A percentile compares a stretch with the other conserved stretches of the same genome.
These are phyloP conservation scores for Penicillium mononematosum DNA, from an alignment of 495 filamentous ascomycete species.

Conservation along the genomic window DNA sequence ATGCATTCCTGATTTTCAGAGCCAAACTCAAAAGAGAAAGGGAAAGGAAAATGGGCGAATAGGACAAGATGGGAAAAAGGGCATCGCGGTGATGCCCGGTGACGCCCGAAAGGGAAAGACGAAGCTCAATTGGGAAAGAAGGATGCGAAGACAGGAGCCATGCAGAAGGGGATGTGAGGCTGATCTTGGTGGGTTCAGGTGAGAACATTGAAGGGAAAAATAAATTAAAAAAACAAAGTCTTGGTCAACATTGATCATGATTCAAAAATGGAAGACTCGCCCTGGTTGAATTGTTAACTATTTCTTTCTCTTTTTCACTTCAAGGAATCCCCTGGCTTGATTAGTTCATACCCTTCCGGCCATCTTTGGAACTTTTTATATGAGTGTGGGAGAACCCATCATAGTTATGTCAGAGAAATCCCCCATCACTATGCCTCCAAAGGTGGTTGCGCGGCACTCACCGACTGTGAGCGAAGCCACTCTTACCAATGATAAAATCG, in stretches of 20 bases:
- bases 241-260: constrained; percentile 6
- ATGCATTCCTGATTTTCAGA: neutral
- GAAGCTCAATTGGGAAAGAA: neutral
- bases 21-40: constrained; percentile 4
- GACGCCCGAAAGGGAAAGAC: constrained; percentile 5
- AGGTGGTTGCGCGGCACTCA: constrained; percentile 18
- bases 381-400: neutral
- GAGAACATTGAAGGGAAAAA: neutral
- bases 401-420: constrained; percentile 32
- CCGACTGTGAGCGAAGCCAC: constrained; percentile 24
- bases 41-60: neutral
- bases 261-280: constrained; percentile 9
- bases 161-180: constrained; percentile 1
- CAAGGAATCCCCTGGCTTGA: constrained; percentile 4
- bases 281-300: constrained; percentile 14
- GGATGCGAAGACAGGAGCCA: neutral
- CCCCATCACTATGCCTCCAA: constrained; percentile 26
- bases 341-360: constrained; percentile 11
- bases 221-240: neutral
- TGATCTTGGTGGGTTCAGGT: neutral
- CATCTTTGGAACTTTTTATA: constrained; percentile 24
- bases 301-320: neutral
- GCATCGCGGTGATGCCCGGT: constrained; percentile 8
- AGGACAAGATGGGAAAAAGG: neutral
- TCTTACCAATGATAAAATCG: constrained; percentile 24